Evolutionary conservation across 2,329 filamentous ascomycete genomes (phyloP), one percentile per base, ranked within the genome.

Genomic region (Dactylellina parvicollis): DNA sequence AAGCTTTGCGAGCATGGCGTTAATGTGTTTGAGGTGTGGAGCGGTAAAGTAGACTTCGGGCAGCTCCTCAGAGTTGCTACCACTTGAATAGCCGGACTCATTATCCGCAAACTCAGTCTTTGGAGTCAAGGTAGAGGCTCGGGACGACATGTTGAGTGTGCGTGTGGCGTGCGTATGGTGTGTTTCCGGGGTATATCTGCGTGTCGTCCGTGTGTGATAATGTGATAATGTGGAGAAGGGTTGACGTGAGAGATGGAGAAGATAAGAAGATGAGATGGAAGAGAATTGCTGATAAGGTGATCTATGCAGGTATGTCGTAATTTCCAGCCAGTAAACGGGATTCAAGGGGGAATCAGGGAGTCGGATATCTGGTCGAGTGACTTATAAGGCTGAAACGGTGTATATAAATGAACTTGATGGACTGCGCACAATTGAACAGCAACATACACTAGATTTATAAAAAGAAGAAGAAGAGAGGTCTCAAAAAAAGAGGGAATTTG

Each of bases 11-110:
- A 99, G 84, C 82, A 96, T 92, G 76, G 88, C 83, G 85, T 99
- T 99, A 80, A 99, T 86, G 82, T 94, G 94, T 78, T 91, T 89
- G 77, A 98, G 85, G 81, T 99, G 94, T 75, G 90, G 87, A 80
- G 90, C 90, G 76, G 92, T 94, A 84, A 99, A 92, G 81, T 89
- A 88, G 78, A 98, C 86, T 73, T 91, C 87, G 12, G 93, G 90
- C 18, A 94, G 85, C 76, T 83, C 84, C 57, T 84, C 83, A 44
- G 86, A 83, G 77, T 86, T 89, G 32, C 87, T 88, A 81, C 82
- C 90, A 52, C 84, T 89, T 79, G 88, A 91, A 83, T 97, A 97
- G 75, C 94, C 94, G 34, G 94, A 97, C 82, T 96, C 92, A 75
- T 85, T 80, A 42, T 85, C 84, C 34, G 60, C 62, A 24, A 55